Conservation (phyloP, 495 filamentous ascomycete species). For the Extremus antarcticus region DNA sequence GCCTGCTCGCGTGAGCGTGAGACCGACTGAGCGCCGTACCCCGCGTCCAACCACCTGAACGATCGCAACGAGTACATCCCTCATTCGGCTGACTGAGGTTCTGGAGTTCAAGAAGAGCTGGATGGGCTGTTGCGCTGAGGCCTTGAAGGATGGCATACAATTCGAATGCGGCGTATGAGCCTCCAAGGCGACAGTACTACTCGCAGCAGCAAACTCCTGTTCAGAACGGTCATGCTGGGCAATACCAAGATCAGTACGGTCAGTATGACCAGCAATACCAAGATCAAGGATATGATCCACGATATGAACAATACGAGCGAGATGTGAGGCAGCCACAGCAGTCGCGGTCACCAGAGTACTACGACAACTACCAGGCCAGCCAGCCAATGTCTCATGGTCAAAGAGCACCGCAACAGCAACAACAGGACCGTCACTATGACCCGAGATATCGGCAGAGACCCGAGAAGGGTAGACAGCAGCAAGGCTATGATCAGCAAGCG, state of each 20-base stretch:
- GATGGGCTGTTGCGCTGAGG: too few species aligned
- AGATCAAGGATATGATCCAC: not conserved
- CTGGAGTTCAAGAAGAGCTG: too few species aligned
- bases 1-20: not conserved
- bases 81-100: too few species aligned
- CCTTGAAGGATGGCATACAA: constrained; percentile 16
- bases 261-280: constrained; percentile 1
- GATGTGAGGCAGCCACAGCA: not conserved
- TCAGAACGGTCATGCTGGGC: not conserved
- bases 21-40: not conserved
- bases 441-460: constrained; percentile 13
- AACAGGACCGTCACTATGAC: constrained; percentile 11
- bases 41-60: not conserved
- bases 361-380: constrained; percentile 3
- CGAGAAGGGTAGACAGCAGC: constrained; percentile 1
- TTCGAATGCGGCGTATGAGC: constrained; percentile 5
- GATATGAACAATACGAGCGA: not conserved
- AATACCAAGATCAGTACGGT: constrained; percentile 5
- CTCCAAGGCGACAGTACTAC: constrained; percentile 14
- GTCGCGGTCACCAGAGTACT: not conserved
- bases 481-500: not conserved
- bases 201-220: constrained; percentile 7
- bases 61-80: too few species aligned
- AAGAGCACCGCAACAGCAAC: not conserved
- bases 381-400: not conserved